A percentile compares a stretch with the other conserved stretches of the same genome.
These are phyloP conservation scores for Kingdonia uniflora DNA, from an alignment of 164 flowering plant genomes.

Conservation along the genomic window DNA sequence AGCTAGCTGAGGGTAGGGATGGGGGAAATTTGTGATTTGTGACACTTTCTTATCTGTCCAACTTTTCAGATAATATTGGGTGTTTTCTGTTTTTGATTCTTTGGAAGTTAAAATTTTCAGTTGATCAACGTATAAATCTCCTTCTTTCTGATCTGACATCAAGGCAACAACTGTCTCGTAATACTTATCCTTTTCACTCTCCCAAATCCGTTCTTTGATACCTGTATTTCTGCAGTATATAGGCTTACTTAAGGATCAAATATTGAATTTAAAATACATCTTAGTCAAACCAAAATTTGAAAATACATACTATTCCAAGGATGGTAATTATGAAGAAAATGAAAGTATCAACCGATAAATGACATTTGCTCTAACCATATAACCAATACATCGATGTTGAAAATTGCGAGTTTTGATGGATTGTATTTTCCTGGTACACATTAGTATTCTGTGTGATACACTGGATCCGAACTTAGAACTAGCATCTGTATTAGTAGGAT, in stretches of 20 bases:
- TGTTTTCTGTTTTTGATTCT: slow-evolving; percentile 94
- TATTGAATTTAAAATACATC: no score
- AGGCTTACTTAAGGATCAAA: slow-evolving; percentile 12
- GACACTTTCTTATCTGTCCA: slow-evolving; percentile 69
- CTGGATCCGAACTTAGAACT: no score
- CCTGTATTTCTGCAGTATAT: slow-evolving; percentile 71
- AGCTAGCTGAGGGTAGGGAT: slow-evolving; percentile 92
- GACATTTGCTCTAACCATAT: no score
- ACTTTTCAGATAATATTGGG: slow-evolving; percentile 63
- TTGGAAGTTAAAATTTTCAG: slow-evolving; percentile 81
- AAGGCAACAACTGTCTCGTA: slow-evolving; percentile 84
- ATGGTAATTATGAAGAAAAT: no score
- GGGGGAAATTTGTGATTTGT: slow-evolving; percentile 84
- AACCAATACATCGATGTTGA: no score
- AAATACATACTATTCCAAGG: no score
- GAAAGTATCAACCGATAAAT: no score
- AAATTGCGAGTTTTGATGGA: no score
- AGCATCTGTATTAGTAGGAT: no score
- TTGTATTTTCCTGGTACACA: no score
- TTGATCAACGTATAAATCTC: slow-evolving; percentile 53
- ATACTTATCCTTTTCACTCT: slow-evolving; percentile 85
- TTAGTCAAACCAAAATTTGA: no score
- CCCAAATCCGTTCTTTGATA: slow-evolving; percentile 86
- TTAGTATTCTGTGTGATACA: no score
- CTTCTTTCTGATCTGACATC: slow-evolving; percentile 82